A percentile compares a stretch with the other conserved stretches of the same genome.
Evolutionary conservation across 345 rosid genomes (phyloP).

Genomic region (Populus davidiana): DNA sequence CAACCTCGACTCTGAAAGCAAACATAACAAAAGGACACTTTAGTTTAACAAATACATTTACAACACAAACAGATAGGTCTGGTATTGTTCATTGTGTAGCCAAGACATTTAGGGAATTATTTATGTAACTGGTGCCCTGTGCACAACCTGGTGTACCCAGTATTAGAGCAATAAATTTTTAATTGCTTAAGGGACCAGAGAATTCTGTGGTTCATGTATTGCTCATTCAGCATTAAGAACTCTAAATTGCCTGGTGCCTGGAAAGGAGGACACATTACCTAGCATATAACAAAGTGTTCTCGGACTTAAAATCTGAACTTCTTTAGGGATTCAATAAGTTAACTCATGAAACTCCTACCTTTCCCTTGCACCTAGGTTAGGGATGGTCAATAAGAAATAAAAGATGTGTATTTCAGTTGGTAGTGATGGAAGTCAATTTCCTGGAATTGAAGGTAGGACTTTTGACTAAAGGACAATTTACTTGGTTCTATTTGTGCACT

Average conservation of each 20-base stretch:
- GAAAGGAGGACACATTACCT: background rate
- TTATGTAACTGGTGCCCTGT: background rate
- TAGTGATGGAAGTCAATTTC: background rate
- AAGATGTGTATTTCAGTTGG: background rate
- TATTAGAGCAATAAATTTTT: background rate
- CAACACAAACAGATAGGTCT: background rate
- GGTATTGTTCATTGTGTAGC: background rate
- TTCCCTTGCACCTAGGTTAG: background rate
- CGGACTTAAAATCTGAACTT: background rate
- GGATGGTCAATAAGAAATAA: background rate
- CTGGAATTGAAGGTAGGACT: background rate
- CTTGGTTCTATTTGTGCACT: background rate
- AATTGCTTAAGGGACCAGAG: background rate
- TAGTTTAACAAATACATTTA: background rate
- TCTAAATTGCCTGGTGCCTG: background rate
- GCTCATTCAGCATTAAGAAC: too few relatives aligned
- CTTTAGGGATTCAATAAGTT: background rate
- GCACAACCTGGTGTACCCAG: background rate
- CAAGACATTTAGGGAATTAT: background rate
- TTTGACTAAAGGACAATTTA: background rate
- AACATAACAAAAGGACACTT: background rate
- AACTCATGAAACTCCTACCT: background rate
- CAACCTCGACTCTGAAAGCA: constrained; percentile 90
- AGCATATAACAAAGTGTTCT: background rate
- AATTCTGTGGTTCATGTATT: background rate